Evolutionary conservation across 2,329 filamentous ascomycete genomes (phyloP).

Genomic region (Mollisia scopiformis): DNA sequence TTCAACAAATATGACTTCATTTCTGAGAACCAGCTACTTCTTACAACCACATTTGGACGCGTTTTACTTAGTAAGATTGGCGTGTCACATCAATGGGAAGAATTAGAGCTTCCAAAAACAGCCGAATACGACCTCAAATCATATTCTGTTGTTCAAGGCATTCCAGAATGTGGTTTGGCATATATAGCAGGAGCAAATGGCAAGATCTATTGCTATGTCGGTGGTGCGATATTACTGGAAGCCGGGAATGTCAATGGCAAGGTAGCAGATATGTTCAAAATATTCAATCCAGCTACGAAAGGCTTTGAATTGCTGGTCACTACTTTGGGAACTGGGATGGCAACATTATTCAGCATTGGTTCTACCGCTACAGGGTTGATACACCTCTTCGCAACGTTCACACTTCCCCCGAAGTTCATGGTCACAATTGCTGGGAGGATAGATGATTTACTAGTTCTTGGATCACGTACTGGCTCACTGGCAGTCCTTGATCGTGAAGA

Average conservation of each 20-base stretch:
- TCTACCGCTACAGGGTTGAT: constrained; percentile 9
- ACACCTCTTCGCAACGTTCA: constrained; percentile 4
- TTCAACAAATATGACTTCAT: constrained; percentile 69
- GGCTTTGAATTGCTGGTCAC: constrained; percentile 28
- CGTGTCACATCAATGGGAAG: constrained; percentile 27
- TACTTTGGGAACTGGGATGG: constrained; percentile 39
- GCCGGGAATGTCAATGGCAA: constrained; percentile 30
- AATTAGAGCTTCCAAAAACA: constrained; percentile 33
- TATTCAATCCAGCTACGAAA: constrained; percentile 11
- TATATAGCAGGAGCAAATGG: constrained; percentile 51
- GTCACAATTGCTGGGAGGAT: constrained; percentile 52
- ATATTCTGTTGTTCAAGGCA: constrained; percentile 48
- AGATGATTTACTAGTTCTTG: constrained; percentile 48
- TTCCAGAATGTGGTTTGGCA: constrained; percentile 40
- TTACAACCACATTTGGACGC: constrained; percentile 62
- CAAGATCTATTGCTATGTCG: constrained; percentile 30
- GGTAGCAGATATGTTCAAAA: constrained; percentile 37
- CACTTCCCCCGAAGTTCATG: constrained; percentile 46
- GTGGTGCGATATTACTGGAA: constrained; percentile 13
- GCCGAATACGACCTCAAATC: constrained; percentile 44
- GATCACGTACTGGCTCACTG: constrained; percentile 58
- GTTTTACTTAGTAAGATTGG: constrained; percentile 50
- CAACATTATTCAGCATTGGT: constrained; percentile 35
- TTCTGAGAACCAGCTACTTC: constrained; percentile 53
- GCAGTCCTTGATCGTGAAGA: constrained; percentile 45